A percentile compares a stretch with the other conserved stretches of the same genome.
Evolutionary conservation across 495 filamentous ascomycete genomes (phyloP).

Genomic region (Letharia columbiana): DNA sequence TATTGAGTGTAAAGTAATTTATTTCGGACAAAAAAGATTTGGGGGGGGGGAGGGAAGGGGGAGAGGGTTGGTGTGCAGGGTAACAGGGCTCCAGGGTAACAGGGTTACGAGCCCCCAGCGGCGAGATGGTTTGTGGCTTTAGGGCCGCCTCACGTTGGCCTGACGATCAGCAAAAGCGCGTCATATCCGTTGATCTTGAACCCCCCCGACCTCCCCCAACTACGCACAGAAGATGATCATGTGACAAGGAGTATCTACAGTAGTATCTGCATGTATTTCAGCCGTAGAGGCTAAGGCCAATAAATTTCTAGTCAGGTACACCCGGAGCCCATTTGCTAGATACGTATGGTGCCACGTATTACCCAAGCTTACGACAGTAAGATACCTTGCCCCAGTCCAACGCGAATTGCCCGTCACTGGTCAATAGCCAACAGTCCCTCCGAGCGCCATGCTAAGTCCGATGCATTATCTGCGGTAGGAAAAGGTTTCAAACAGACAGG

Average conservation of each 20-base stretch:
- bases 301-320: slow-evolving; percentile 8
- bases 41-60: background rate
- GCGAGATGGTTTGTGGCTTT: background rate
- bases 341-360: background rate
- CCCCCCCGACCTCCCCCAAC: too few relatives aligned
- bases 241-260: background rate
- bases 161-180: slow-evolving; percentile 1
- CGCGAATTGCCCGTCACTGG: background rate
- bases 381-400: background rate
- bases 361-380: background rate
- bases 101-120: background rate
- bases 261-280: background rate
- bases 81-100: too few relatives aligned
- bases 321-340: background rate
- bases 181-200: background rate
- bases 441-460: slow-evolving; percentile 17
- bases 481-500: background rate
- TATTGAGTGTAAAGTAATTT: too few relatives aligned
- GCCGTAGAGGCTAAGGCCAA: background rate
- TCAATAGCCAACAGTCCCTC: slow-evolving; percentile 10
- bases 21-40: background rate
- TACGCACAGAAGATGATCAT: background rate
- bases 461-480: background rate
- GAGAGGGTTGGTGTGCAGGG: background rate
- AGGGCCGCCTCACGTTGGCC: slow-evolving; percentile 9